A percentile compares a stretch with the other conserved stretches of the same genome.
Evolutionary conservation across 768 basidiomycete genomes (phyloP).

Genomic region (Lentinula lateritia): DNA sequence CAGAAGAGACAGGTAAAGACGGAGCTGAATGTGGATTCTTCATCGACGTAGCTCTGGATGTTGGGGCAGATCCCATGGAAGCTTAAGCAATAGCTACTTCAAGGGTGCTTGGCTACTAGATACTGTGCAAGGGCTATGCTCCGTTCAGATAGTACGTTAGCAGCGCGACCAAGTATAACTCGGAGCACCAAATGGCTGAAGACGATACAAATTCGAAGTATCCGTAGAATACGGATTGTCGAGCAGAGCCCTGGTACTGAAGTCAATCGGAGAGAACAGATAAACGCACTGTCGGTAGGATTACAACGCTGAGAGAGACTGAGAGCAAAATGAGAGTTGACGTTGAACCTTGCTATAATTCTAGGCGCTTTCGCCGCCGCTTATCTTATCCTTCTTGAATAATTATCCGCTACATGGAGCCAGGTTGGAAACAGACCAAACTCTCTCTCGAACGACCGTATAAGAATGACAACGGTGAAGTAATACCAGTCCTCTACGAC

Average conservation of each 20-base stretch:
- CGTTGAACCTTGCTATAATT: background rate
- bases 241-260: too few species aligned
- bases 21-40: background rate
- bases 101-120: background rate
- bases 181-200: too few species aligned
- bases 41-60: background rate
- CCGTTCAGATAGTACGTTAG: too few species aligned
- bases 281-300: too few species aligned
- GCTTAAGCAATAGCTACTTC: background rate
- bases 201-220: too few species aligned
- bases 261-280: too few species aligned
- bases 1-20: conserved; percentile 23
- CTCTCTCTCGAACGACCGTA: conserved; percentile 77
- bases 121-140: background rate
- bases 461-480: conserved; percentile 68
- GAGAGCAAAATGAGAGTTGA: too few species aligned
- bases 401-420: background rate
- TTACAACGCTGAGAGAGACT: too few species aligned
- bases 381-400: too few species aligned
- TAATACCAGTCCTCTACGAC: conserved; percentile 59
- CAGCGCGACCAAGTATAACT: too few species aligned
- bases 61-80: background rate
- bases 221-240: too few species aligned
- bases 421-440: conserved; percentile 49
- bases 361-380: too few species aligned